Evolutionary conservation across 1,139 yeast species (phyloP).

Genomic region (Nakaseomyces delphensis): DNA sequence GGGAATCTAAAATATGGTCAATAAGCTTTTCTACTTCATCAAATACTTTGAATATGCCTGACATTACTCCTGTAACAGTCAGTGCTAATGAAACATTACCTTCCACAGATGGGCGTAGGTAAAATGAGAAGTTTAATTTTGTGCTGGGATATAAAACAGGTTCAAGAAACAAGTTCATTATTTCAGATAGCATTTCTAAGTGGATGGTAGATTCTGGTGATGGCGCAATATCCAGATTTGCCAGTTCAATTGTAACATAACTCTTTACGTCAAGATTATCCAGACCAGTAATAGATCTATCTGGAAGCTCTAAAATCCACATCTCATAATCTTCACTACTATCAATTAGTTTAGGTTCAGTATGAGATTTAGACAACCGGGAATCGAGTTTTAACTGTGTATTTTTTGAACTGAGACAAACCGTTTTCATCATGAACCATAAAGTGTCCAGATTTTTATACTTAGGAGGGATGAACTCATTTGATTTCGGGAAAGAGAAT

Average conservation of each 20-base stretch:
- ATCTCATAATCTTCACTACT: slow-evolving; percentile 35
- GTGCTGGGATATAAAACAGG: slow-evolving; percentile 43
- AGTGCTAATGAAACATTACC: slow-evolving; percentile 44
- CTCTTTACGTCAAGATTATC: slow-evolving; percentile 2
- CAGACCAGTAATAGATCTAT: neutral
- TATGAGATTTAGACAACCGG: slow-evolving; percentile 12
- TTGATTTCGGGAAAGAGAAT: slow-evolving; percentile 13
- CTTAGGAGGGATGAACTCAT: slow-evolving; percentile 29
- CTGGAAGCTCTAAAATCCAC: slow-evolving; percentile 37
- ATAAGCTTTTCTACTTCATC: slow-evolving; percentile 14
- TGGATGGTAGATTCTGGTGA: slow-evolving; percentile 35
- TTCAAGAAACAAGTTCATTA: slow-evolving; percentile 37
- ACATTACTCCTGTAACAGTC: slow-evolving; percentile 42
- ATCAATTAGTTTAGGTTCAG: slow-evolving; percentile 30
- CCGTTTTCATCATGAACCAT: slow-evolving; percentile 22
- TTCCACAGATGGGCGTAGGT: slow-evolving; percentile 41
- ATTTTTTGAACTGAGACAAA: slow-evolving; percentile 25
- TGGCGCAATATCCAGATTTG: slow-evolving; percentile 25
- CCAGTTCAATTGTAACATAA: slow-evolving; percentile 39
- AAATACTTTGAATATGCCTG: slow-evolving; percentile 30
- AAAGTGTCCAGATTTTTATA: slow-evolving; percentile 24
- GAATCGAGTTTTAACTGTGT: slow-evolving; percentile 32
- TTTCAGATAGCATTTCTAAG: slow-evolving; percentile 43
- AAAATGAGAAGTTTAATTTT: slow-evolving; percentile 46
- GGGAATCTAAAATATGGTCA: slow-evolving; percentile 11